Evolutionary conservation across 352 stramenopile genomes (phyloP).

Genomic region (Pythium phragmitis): DNA sequence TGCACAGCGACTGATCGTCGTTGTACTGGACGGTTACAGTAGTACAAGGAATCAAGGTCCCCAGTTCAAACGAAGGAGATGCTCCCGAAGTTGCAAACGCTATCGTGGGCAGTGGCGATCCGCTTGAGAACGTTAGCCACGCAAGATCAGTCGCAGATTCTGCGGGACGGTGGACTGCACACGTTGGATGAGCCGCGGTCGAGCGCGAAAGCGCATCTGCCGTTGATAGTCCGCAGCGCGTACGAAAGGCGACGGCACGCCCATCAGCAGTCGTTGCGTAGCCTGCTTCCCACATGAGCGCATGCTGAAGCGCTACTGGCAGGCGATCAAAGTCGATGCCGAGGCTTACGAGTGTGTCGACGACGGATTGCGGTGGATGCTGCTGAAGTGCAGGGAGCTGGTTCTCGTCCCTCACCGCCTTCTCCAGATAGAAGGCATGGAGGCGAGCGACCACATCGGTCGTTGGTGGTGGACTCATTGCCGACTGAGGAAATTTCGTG

Average conservation of each 20-base stretch:
- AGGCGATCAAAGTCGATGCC: background rate
- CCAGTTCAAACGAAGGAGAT: background rate
- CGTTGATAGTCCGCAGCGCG: background rate
- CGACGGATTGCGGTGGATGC: background rate
- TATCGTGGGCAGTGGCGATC: background rate
- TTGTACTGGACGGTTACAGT: background rate
- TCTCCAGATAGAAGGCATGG: background rate
- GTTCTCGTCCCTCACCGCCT: background rate
- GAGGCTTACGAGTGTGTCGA: background rate
- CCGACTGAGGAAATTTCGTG: no score
- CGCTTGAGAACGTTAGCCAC: background rate
- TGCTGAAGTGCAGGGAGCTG: background rate
- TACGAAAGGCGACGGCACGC: background rate
- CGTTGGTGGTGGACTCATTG: background rate
- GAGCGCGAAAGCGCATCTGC: background rate
- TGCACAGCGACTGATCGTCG: background rate
- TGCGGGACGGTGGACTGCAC: background rate
- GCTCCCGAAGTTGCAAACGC: background rate
- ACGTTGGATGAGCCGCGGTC: background rate
- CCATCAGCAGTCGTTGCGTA: background rate
- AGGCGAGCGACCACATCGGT: conserved; percentile 1
- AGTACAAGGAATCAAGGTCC: background rate
- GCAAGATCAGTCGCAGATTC: background rate
- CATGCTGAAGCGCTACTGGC: background rate
- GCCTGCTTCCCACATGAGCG: conserved; percentile 8